Evolutionary conservation across 202 grass and related monocot species (phyloP), one percentile per base, ranked within the genome.

Genomic region (Carex arenaria): DNA sequence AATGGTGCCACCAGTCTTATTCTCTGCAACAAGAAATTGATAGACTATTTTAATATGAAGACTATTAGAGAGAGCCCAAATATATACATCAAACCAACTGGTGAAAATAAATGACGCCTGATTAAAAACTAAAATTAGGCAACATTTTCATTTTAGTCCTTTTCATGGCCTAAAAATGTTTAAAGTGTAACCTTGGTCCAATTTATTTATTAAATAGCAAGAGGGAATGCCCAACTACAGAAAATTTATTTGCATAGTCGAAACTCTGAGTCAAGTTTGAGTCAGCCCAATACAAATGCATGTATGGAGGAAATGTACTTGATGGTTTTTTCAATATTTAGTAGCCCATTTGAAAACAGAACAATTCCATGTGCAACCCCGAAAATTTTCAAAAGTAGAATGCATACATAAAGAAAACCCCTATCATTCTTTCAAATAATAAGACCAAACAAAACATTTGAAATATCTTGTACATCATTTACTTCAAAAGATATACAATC

Each of bases 11-110:
- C 64, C 45, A 68, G 14, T 55, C 63, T 82, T 53, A 82, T 69
- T 82, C 22, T 32, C 80, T 82, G 43, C 80, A 53, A 53, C 61
- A 67, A 52, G 49, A 82, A 82, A 81, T 67, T 65, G 23, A 49
- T 10, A 81, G n/a, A 30, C 38, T 43, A 49, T 65, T 65, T 40
- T 26, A 60, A 17, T 19, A 17, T 19, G 3, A 60, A 47, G 12
- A 26, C 32, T 34, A 62, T 62, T 11, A 43, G 19, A 65, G 36
- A 80, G 20, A 80, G 17, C 59, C 10, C 64, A 80, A 80, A 80
- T 47, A 70, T 60, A 80, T 42, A 4, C 18, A 80, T 40, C 77
- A 80, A 22, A 60, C 15, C 18, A 80, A 74, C 13, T 17, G 47
- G 26, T 55, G 22, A 56, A 56, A 75, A 76, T 53, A 77, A 6